Conservation (phyloP, 805 yeast genomes). For the Monosporozyma servazzii region DNA sequence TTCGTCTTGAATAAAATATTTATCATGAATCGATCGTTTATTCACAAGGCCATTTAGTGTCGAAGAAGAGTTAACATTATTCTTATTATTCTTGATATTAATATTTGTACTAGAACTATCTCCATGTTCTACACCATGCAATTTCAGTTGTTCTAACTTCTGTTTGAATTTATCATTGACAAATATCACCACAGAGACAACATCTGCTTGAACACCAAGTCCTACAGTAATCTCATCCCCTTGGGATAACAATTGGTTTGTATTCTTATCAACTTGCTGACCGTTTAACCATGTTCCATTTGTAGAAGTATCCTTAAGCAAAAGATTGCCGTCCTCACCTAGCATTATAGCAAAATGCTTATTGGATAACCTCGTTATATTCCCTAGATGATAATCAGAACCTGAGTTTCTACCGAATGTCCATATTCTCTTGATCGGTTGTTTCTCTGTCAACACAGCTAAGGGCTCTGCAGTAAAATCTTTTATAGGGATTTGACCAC, state of each 20-base stretch:
- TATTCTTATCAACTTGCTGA: constrained; percentile 59
- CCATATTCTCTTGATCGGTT: constrained; percentile 42
- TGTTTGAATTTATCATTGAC: constrained; percentile 32
- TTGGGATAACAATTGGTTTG: constrained; percentile 72
- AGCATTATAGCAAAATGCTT: constrained; percentile 67
- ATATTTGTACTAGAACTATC: neutral
- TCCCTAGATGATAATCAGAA: constrained; percentile 56
- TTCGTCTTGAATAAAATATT: constrained; percentile 72
- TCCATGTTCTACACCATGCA: constrained; percentile 2
- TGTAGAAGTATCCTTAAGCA: constrained; percentile 61
- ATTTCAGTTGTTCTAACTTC: constrained; percentile 15
- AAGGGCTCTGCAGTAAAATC: constrained; percentile 36
- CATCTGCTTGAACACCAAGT: constrained; percentile 69
- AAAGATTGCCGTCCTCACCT: constrained; percentile 43
- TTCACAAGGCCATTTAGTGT: neutral
- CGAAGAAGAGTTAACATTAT: neutral
- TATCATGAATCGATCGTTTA: constrained; percentile 37
- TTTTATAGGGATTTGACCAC: constrained; percentile 42
- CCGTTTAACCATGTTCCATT: constrained; percentile 89
- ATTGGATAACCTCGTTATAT: constrained; percentile 62
- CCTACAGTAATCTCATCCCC: constrained; percentile 95
- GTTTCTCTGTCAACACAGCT: constrained; percentile 18
- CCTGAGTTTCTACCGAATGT: constrained; percentile 58
- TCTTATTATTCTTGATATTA: neutral
- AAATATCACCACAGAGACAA: constrained; percentile 39